Base-by-base conservation (phyloP, 768 basidiomycete genomes). In the Xerocomus brunneocitrinus region DNA sequence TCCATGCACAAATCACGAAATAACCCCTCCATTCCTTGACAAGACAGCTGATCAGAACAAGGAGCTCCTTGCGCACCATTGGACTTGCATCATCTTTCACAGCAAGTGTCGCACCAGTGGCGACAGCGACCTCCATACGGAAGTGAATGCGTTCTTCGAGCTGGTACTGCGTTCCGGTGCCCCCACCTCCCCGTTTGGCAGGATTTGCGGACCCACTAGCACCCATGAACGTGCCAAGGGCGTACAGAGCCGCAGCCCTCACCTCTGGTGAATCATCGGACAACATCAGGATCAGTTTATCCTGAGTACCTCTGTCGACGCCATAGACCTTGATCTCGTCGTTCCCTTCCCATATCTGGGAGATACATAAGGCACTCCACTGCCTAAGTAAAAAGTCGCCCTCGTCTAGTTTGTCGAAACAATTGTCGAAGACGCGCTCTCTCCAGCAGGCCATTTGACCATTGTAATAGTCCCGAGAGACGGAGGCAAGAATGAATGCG, bases 21-120 rank as follows among this genome's bases (percentile, higher is more conserved):
- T 91, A 91, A 7, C 95, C 97, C 52, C 93, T 76, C 91, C 95
- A 98, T 68, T 98, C 95, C 68, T 93, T 89, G 35, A 95, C 94
- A 22, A 98, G 75, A 62, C 90, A 92, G 63, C 91, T 94, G 52
- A 98, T 84, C 36, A 98, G 78, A 36, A 98, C 81, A 32, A 98
- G 76, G 22, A 98, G 76, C 67, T 98, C 97, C 71, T 97, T 97
- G 54, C 95, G 77, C 10, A 95, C 95, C 86, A 97, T 91, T 0
- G 97, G 95, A 53, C 90, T 92, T 1, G 92, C 97, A 66, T 99
- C 97, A 51, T 91, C 91, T 68, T 91, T 89, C 49, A 91, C 87
- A 8, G 88, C 87, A 41, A 98, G 79, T 8, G 90, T 85, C 2
- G 91, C 89, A 24, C 89, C 90, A 10, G 91, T 95, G 7, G 87